Conservation (phyloP, 1,284 basidiomycete species). For the Rhodotorula sp. region DNA sequence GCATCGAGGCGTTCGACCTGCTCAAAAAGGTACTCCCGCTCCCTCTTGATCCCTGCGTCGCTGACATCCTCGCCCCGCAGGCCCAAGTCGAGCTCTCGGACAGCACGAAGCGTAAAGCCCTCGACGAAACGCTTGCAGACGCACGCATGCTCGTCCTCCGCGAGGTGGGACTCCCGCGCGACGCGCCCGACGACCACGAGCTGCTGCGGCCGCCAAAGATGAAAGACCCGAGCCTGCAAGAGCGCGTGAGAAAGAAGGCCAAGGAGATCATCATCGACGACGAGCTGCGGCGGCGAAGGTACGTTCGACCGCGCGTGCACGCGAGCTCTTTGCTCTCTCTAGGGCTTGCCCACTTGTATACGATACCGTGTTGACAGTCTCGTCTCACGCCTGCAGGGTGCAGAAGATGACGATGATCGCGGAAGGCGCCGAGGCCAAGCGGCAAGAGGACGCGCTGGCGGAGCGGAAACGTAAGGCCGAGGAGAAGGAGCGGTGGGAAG, state of each 20-base stretch:
- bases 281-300: constrained; percentile 57
- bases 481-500: constrained; percentile 58
- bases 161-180: constrained; percentile 46
- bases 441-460: constrained; percentile 54
- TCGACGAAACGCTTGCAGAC: constrained; percentile 52
- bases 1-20: constrained; percentile 59
- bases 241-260: constrained; percentile 55
- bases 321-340: neutral
- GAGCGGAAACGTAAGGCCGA: constrained; percentile 55
- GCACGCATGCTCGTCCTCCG: constrained; percentile 52
- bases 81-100: constrained; percentile 50
- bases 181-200: constrained; percentile 53
- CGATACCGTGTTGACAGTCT: no score
- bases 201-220: constrained; percentile 46
- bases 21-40: constrained; percentile 56
- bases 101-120: constrained; percentile 47
- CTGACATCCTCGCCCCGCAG: constrained; percentile 7
- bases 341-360: neutral
- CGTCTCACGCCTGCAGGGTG: constrained; percentile 45
- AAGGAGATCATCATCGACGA: constrained; percentile 61
- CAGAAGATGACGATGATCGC: constrained; percentile 58
- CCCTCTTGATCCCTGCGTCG: no score
- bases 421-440: constrained; percentile 58
- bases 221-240: constrained; percentile 49
- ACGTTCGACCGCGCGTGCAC: constrained; percentile 23